Evolutionary conservation across 2,329 filamentous ascomycete species (phyloP).

Genomic region (Leptodontidium sp.): DNA sequence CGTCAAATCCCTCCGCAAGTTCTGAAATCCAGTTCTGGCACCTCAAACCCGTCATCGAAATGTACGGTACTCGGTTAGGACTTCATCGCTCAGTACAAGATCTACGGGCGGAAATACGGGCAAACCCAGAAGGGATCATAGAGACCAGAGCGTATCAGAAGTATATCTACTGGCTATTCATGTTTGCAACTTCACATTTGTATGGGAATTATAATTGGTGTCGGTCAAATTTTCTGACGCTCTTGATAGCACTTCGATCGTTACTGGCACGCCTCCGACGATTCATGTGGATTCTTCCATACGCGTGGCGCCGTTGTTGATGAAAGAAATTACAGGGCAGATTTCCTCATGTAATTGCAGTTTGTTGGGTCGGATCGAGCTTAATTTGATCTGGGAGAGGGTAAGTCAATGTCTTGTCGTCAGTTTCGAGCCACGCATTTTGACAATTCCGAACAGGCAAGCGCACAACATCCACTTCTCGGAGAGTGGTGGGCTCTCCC

Average conservation of each 20-base stretch:
- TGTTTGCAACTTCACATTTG: slow-evolving; percentile 25
- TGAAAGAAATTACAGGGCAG: slow-evolving; percentile 19
- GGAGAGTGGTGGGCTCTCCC: slow-evolving; percentile 31
- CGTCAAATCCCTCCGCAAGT: slow-evolving; percentile 1
- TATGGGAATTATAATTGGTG: neutral
- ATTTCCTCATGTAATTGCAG: neutral
- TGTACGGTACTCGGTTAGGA: slow-evolving; percentile 22
- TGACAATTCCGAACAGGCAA: slow-evolving; percentile 3
- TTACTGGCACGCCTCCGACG: slow-evolving; percentile 27
- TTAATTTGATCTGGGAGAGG: slow-evolving; percentile 29
- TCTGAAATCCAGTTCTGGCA: slow-evolving; percentile 24
- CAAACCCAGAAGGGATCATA: neutral
- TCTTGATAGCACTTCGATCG: slow-evolving; percentile 18
- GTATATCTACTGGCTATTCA: slow-evolving; percentile 27
- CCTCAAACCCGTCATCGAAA: slow-evolving; percentile 24
- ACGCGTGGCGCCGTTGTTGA: slow-evolving; percentile 14
- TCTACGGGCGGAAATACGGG: slow-evolving; percentile 11
- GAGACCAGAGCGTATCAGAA: slow-evolving; percentile 16
- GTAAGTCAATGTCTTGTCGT: neutral
- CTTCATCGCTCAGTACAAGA: slow-evolving; percentile 29
- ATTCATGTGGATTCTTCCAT: slow-evolving; percentile 27
- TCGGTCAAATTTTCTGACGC: neutral
- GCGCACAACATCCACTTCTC: slow-evolving; percentile 21
- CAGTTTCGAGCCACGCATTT: neutral
- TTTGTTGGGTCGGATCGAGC: slow-evolving; percentile 26